Evolutionary conservation across 805 yeast species (phyloP), one percentile per base, ranked within the genome.

Genomic region (Starmerella gropengiesseri): DNA sequence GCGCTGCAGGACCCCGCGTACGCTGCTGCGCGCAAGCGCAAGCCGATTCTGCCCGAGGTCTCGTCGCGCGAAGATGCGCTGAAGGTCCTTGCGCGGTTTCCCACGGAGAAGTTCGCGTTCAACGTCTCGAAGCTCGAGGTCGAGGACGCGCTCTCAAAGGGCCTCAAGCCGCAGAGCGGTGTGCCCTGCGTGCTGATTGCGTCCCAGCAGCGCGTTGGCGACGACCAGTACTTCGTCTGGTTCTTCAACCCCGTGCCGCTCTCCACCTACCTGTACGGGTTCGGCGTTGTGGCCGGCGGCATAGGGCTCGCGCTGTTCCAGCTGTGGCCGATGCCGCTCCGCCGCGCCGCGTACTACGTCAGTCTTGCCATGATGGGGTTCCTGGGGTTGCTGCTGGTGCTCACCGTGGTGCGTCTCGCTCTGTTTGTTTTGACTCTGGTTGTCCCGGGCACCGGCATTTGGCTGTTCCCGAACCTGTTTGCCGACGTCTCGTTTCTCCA

Each of bases 381-480:
- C 28, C 68, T 91, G 33, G 86, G 77, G 4, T 65, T 74, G 36
- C 80, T 91, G 62, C 81, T 91, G 51, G 81, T 64, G 17, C 61
- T 82, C 53, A 94, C 96, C 1, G 69, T 91, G 33, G 64, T 89
- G 26, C 73, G 98, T 57, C 66, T 87, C 58, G 68, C 87, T 31
- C 58, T 91, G 20, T 84, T 77, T 54, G 52, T 71, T 20, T 52
- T 81, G 40, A 73, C 86, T 0, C 71, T 73, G 50, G 64, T 78
- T 37, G 62, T 73, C 1, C 64, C 71, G 44, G 73, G 76, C 7
- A 75, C 76, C 32, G 94, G 94, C n/a, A 71, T 91, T 59, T 91
- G 98, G 98, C 60, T 91, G 36, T 89, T 85, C 71, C 98, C 98
- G 44, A 89, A 89, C 59, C 69, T 91, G 58, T 91, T 87, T 63